phyloP scores from a whole-genome alignment of 768 basidiomycete species.

The Phlegmacium glaucopus region DNA sequence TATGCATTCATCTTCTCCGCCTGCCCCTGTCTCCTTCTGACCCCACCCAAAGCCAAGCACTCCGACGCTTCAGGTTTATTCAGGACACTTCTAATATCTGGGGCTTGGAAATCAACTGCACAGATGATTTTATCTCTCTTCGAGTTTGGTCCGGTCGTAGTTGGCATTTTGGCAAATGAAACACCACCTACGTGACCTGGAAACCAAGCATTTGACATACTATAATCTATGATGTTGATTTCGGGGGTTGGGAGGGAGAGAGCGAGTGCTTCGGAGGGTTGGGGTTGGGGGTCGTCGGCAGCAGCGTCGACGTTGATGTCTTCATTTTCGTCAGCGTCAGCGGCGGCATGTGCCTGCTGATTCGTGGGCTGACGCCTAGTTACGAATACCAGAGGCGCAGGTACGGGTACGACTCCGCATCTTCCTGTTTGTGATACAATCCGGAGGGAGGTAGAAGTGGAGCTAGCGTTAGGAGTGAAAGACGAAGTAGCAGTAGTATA shows the following conservation, averaged over 20 bases:
- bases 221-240: constrained; percentile 16
- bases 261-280: neutral
- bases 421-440: neutral
- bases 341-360: too few relatives aligned
- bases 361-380: too few relatives aligned
- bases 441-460: neutral
- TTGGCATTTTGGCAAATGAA: neutral
- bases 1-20: constrained; percentile 1
- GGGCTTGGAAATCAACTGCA: neutral
- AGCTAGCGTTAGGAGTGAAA: neutral
- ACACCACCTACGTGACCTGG: constrained; percentile 27
- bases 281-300: too few relatives aligned
- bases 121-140: constrained; percentile 10
- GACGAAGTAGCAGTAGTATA: neutral
- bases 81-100: neutral
- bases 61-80: too few relatives aligned
- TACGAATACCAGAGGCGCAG: neutral
- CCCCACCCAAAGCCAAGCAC: too few relatives aligned
- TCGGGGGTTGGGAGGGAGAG: neutral
- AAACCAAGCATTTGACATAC: constrained; percentile 39
- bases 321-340: neutral
- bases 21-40: neutral
- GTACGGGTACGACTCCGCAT: constrained; percentile 12
- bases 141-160: neutral
- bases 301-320: neutral